phyloP scores from a whole-genome alignment of 768 basidiomycete genomes.

The Agrocybe chaxingu region DNA sequence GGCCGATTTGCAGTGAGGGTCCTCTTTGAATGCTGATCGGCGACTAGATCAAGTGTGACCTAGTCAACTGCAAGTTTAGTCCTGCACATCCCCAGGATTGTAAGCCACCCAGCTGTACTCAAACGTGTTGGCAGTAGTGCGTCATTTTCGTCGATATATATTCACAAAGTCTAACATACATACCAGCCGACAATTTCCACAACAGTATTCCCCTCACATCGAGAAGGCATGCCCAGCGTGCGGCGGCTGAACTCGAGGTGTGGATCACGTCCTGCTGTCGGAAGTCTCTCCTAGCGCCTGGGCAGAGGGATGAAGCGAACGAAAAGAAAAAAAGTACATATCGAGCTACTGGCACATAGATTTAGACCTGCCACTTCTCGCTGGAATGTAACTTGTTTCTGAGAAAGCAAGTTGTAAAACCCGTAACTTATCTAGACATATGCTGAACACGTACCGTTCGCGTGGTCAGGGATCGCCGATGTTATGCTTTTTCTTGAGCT shows the following conservation, averaged over 20 bases:
- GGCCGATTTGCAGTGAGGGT: conserved; percentile 1
- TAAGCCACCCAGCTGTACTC: conserved; percentile 45
- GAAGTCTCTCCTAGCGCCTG: conserved; percentile 1
- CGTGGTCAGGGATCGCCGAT: conserved; percentile 59
- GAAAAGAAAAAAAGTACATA: conserved; percentile 11
- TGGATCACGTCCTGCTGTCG: neutral
- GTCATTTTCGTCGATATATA: conserved; percentile 21
- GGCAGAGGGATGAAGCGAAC: conserved; percentile 13
- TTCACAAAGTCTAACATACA: conserved; percentile 16
- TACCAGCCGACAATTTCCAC: conserved; percentile 56
- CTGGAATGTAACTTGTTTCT: neutral
- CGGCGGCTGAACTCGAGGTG: conserved; percentile 10
- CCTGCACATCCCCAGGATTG: conserved; percentile 50
- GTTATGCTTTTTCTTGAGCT: conserved; percentile 83
- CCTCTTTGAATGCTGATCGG: conserved; percentile 8
- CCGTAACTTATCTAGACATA: conserved; percentile 4
- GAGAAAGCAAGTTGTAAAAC: neutral
- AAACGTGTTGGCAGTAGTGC: conserved; percentile 72
- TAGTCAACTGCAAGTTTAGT: conserved; percentile 62
- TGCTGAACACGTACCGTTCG: conserved; percentile 4
- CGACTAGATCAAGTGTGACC: conserved; percentile 58
- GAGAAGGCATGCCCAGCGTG: conserved; percentile 59
- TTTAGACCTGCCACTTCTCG: neutral
- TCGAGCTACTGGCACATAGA: conserved; percentile 9
- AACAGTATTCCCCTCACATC: conserved; percentile 68